Evolutionary conservation across 345 rosid species (phyloP), one percentile per base, ranked within the genome.

Genomic region (Salix arbutifolia): DNA sequence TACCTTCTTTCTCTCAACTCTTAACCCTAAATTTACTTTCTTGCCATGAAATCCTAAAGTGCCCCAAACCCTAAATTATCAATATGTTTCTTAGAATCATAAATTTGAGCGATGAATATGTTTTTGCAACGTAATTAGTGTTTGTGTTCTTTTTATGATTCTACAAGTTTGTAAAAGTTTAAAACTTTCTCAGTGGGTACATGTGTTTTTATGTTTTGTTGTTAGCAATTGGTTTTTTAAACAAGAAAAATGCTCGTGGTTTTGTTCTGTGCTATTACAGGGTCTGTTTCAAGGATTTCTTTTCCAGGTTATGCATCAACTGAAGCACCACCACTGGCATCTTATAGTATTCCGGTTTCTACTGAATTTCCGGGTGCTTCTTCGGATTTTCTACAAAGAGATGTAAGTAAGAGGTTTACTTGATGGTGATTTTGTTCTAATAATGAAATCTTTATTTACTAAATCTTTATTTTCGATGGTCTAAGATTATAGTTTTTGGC

Each of bases 281-380:
- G 74, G 26, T 73, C 69, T 74, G 69, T 71, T 65, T 46, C 80
- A 52, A 79, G 75, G 65, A 48, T 84, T 21, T 71, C 65, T 71
- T 78, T 83, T 73, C 78, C 87, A 42, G 88, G 88, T 65, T 81
- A 81, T 85, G 64, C 74, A 16, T 72, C 84, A 14, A 70, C 88
- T 33, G 86, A 79, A 79, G 71, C 74, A 12, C 76, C 84, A 23
- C 19, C 70, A 0, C 67, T 79, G 16, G 65, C 74, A 38, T 82
- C 81, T 76, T 74, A 44, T 61, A 71, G 74, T 68, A 69, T 33
- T 66, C 67, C 74, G 23, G 44, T 69, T 25, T 71, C 75, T 40
- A 72, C 53, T 67, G 82, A 71, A 70, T 69, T 64, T 50, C 74
- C 30, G 10, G 77, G 52, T 42, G 74, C 71, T 56, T 60, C 85